A percentile compares a stretch with the other conserved stretches of the same genome.
Evolutionary conservation across 306 rosid genomes (phyloP).

Genomic region (Quercus aquifolioides): DNA sequence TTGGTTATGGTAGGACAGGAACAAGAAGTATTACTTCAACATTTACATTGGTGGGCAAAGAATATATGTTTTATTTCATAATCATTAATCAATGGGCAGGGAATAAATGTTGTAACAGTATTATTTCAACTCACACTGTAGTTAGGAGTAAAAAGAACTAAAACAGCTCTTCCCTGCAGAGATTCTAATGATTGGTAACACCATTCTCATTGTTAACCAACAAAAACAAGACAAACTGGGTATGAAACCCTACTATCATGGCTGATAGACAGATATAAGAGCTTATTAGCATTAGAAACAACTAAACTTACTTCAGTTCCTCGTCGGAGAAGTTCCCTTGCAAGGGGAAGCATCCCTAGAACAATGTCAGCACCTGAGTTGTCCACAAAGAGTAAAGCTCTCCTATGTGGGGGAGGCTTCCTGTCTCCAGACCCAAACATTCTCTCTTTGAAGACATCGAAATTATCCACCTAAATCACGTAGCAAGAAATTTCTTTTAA

Average conservation of each 20-base stretch:
- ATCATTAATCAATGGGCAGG: too few species aligned
- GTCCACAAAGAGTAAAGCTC: constrained; percentile 94
- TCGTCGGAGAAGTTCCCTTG: constrained; percentile 88
- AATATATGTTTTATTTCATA: too few species aligned
- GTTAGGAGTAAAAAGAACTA: background rate
- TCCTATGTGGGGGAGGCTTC: constrained; percentile 61
- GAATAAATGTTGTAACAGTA: too few species aligned
- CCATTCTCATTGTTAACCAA: background rate
- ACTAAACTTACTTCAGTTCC: constrained; percentile 84
- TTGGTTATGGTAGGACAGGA: too few species aligned
- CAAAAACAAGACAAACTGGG: background rate
- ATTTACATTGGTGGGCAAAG: too few species aligned
- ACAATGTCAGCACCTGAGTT: constrained; percentile 96
- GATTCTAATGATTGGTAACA: background rate
- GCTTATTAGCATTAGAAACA: constrained; percentile 1
- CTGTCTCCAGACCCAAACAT: constrained; percentile 63
- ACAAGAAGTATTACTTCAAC: too few species aligned
- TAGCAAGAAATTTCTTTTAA: constrained; percentile 1
- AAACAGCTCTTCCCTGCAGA: background rate
- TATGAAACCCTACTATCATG: background rate
- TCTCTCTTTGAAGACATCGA: constrained; percentile 75
- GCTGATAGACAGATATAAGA: background rate
- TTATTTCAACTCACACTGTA: background rate
- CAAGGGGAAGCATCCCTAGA: constrained; percentile 98
- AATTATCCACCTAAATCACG: constrained; percentile 80